Base-by-base conservation (phyloP, 2,329 filamentous ascomycete species). In the Paraphaeosphaeria minitans region DNA sequence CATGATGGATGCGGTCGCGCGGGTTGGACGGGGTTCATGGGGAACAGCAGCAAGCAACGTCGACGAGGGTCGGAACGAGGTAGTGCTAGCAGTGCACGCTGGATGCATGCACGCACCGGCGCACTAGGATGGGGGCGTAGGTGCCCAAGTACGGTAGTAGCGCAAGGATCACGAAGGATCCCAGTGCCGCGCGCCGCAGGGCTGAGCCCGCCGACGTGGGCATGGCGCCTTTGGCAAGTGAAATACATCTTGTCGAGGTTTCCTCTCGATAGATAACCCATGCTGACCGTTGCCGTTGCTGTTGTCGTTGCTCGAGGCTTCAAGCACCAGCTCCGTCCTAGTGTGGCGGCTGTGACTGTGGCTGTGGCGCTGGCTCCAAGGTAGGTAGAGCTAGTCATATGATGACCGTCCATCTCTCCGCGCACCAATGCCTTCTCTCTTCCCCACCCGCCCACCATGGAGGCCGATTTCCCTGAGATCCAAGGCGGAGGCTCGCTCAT, bases 401-500 rank as follows among this genome's bases (percentile, higher is more conserved):
- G 29, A 48, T 45, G 55, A 35, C 50, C 53, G 66, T 73, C 24
- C 24, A 27, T 27, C 24, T 27, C 67, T 74, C 68, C 66, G 69
- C 65, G 61, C 67, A 55, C 41, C 58, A 58, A 27, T 58, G 52
- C 58, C 55, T 47, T 60, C 64, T 63, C 58, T 61, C 61, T 60
- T 55, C 56, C 58, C 62, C 62, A 67, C 54, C 56, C 62, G 51
- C 54, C 54, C 61, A 74, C 66, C 56, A 84, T 84, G 82, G 75
- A 81, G 53, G 72, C 75, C 13, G 75, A 84, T 52, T 97, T 91
- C 73, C 92, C 93, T 57, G 83, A 89, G 63, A 86, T 98, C 29
- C 89, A 97, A 78, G 91, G 92, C 57, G 94, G 94, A 53, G 95
- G 93, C 59, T 98, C 94, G 61, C 81, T 99, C 65, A 95, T 99